phyloP scores from a whole-genome alignment of 1,284 basidiomycete species.

The Agroathelia rolfsii region DNA sequence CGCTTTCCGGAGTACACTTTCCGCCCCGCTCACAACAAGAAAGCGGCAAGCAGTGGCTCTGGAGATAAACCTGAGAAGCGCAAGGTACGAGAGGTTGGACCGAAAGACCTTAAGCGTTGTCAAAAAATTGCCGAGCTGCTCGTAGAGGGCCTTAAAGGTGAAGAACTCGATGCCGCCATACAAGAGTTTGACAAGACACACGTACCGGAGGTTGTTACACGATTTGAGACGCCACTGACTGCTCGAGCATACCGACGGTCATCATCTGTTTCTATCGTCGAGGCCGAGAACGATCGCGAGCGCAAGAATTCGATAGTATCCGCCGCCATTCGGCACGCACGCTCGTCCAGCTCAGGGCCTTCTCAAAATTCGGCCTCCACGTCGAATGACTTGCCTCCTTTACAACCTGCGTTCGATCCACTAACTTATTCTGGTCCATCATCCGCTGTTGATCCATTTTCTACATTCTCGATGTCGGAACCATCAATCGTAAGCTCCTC shows the following conservation, averaged over 20 bases:
- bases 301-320: no score
- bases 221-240: constrained; percentile 65
- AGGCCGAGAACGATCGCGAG: no score
- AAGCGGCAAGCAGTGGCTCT: no score
- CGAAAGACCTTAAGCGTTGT: constrained; percentile 61
- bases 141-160: constrained; percentile 63
- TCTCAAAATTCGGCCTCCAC: no score
- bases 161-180: constrained; percentile 59
- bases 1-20: constrained; percentile 67
- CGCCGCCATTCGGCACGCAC: no score
- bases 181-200: constrained; percentile 64
- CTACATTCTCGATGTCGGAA: no score
- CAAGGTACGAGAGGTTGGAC: constrained; percentile 56
- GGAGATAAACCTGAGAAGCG: constrained; percentile 45
- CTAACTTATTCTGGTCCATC: no score
- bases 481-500: no score
- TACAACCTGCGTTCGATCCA: no score
- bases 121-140: constrained; percentile 71
- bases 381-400: no score
- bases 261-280: constrained; percentile 33
- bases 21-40: constrained; percentile 46
- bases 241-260: constrained; percentile 46
- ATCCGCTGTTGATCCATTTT: no score
- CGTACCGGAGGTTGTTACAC: constrained; percentile 52
- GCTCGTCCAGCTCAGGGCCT: no score